Evolutionary conservation across 495 filamentous ascomycete genomes (phyloP).

Genomic region (Trichoderma reesei): DNA sequence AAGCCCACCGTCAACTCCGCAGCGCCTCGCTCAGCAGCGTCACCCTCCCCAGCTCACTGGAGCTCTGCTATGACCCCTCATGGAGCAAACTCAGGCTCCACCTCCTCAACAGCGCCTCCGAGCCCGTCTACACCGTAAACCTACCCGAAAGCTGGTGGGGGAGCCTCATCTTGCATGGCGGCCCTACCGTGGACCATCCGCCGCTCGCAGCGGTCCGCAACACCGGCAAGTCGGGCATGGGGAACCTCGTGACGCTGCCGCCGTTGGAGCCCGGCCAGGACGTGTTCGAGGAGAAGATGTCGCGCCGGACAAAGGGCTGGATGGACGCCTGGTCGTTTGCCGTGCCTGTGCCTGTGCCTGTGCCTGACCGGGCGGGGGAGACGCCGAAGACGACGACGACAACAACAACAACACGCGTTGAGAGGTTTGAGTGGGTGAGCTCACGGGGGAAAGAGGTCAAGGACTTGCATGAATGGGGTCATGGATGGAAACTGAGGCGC

Average conservation of each 20-base stretch:
- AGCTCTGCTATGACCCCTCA: not conserved
- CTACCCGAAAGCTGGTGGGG: not conserved
- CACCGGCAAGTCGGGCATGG: not conserved
- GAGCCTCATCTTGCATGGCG: not conserved
- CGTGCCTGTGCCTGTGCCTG: not conserved
- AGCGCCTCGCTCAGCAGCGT: not conserved
- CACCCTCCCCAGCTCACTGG: not conserved
- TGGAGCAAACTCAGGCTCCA: not conserved
- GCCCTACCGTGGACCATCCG: not conserved
- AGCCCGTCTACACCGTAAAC: not conserved
- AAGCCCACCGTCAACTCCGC: not conserved
- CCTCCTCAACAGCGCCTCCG: not conserved
- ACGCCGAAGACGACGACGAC: no score
- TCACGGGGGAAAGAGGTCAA: not conserved
- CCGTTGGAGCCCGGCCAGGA: not conserved
- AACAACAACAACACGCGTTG: not conserved
- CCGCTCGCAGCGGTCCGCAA: conserved; percentile 2
- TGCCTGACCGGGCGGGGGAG: not conserved
- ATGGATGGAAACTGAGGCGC: not conserved
- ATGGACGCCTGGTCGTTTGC: not conserved
- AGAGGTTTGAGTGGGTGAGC: not conserved
- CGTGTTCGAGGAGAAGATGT: not conserved
- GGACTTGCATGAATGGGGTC: not conserved
- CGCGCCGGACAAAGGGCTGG: not conserved
- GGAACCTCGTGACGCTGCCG: not conserved